These are phyloP conservation scores for Rhodosporidiobolus odoratus DNA, from an alignment of 768 basidiomycete genomes.

Conservation along the genomic window DNA sequence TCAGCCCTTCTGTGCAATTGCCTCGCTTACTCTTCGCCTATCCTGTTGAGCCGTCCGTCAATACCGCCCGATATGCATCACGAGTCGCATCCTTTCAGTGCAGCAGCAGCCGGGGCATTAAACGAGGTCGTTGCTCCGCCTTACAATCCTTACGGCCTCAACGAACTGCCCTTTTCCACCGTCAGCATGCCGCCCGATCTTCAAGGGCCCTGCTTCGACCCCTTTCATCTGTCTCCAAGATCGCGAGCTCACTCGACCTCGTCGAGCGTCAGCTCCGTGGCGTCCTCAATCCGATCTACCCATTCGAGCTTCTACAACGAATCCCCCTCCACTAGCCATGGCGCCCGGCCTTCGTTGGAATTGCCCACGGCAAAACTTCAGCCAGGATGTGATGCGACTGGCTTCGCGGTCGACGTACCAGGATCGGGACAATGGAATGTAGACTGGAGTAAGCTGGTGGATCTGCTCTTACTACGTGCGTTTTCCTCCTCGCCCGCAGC, in stretches of 20 bases:
- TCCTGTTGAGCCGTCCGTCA: too few relatives aligned
- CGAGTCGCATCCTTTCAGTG: too few relatives aligned
- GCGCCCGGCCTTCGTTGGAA: neutral
- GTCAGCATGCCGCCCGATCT: too few relatives aligned
- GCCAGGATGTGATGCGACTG: neutral
- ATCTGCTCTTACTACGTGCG: neutral
- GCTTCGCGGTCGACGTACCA: neutral
- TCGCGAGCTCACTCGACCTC: conserved; percentile 8
- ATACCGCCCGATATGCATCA: too few relatives aligned
- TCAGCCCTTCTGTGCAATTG: too few relatives aligned
- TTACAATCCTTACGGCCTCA: too few relatives aligned
- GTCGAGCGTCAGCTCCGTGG: conserved; percentile 21
- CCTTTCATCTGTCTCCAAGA: neutral
- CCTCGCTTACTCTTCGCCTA: too few relatives aligned
- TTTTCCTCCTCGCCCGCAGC: neutral
- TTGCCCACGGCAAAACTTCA: neutral
- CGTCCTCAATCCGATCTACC: neutral
- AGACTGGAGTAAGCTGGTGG: conserved; percentile 4
- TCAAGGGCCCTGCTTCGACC: neutral
- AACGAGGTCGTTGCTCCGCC: too few relatives aligned
- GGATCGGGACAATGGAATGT: neutral
- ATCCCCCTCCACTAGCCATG: neutral
- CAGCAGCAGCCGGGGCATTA: too few relatives aligned
- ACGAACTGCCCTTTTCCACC: too few relatives aligned
- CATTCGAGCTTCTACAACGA: conserved; percentile 4